Conservation (phyloP, 2,329 filamentous ascomycete species). For the Verruconis gallopava region DNA sequence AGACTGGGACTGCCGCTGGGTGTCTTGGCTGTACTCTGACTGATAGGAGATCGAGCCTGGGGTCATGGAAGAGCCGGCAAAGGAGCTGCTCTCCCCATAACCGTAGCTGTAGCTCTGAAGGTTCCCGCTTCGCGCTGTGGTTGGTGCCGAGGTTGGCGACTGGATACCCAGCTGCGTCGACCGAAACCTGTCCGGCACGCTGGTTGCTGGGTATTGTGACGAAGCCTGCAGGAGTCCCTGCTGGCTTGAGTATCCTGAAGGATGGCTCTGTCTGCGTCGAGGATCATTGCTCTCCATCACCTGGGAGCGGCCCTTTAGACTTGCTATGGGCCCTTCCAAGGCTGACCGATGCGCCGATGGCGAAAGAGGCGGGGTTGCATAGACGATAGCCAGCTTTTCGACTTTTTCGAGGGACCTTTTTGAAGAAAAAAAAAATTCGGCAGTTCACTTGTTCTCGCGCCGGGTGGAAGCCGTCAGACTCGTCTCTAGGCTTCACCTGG, state of each 20-base stretch:
- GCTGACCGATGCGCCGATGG: constrained; percentile 49
- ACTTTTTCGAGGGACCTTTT: constrained; percentile 19
- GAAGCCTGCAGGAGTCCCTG: constrained; percentile 34
- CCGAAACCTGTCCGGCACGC: constrained; percentile 35
- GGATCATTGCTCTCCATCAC: constrained; percentile 71
- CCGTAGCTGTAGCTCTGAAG: constrained; percentile 35
- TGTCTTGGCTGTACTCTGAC: constrained; percentile 45
- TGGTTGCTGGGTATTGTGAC: constrained; percentile 30
- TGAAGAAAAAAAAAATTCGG: background rate
- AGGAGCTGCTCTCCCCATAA: constrained; percentile 41
- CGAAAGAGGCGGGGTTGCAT: constrained; percentile 49
- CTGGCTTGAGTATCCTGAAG: constrained; percentile 46
- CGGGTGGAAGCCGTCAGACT: no score
- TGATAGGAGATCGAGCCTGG: constrained; percentile 46
- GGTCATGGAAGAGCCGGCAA: constrained; percentile 43
- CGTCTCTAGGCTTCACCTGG: no score
- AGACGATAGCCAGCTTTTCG: constrained; percentile 51
- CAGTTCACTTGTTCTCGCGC: background rate
- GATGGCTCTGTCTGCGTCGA: constrained; percentile 62
- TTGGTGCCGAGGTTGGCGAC: constrained; percentile 29
- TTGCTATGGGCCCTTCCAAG: constrained; percentile 44
- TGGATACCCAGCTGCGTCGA: constrained; percentile 32
- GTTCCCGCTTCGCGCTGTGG: constrained; percentile 25
- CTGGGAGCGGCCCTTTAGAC: constrained; percentile 37
- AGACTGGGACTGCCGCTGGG: constrained; percentile 43